These are phyloP conservation scores for Xylaria castorea DNA, from an alignment of 495 filamentous ascomycete species.

Conservation along the genomic window DNA sequence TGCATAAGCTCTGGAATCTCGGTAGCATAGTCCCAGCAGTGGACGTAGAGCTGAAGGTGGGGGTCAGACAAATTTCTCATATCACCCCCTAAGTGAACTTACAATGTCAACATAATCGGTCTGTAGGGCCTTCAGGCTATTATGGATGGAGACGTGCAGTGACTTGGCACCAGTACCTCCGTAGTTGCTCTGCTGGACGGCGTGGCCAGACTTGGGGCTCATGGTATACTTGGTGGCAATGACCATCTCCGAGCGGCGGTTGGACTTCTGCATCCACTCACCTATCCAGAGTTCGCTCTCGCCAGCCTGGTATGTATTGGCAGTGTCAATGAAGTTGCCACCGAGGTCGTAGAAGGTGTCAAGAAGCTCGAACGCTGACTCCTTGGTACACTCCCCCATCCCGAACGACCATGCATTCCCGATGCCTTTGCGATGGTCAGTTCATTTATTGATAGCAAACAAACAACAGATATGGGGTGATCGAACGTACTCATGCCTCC, in stretches of 20 bases:
- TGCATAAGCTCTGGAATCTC: constrained; percentile 68
- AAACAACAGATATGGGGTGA: background rate
- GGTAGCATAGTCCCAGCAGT: constrained; percentile 65
- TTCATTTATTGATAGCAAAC: background rate
- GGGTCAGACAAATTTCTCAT: background rate
- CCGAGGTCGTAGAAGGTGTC: constrained; percentile 62
- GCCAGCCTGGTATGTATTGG: constrained; percentile 65
- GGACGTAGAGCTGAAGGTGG: constrained; percentile 46
- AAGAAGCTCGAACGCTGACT: constrained; percentile 60
- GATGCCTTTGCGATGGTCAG: constrained; percentile 42
- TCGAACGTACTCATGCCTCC: constrained; percentile 51
- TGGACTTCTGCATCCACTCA: constrained; percentile 64
- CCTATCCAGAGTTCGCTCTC: constrained; percentile 67
- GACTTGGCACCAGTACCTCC: constrained; percentile 60
- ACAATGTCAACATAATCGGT: constrained; percentile 64
- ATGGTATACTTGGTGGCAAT: constrained; percentile 66
- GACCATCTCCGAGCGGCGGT: constrained; percentile 63
- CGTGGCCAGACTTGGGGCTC: constrained; percentile 31
- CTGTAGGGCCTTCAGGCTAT: constrained; percentile 58
- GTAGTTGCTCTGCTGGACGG: constrained; percentile 56
- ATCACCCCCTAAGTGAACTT: background rate
- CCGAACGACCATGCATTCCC: constrained; percentile 50
- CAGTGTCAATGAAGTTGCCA: constrained; percentile 72
- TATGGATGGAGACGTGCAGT: constrained; percentile 52
- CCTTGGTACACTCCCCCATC: constrained; percentile 61